Conservation (phyloP, 2,329 filamentous ascomycete species). For the Neurospora crassa region DNA sequence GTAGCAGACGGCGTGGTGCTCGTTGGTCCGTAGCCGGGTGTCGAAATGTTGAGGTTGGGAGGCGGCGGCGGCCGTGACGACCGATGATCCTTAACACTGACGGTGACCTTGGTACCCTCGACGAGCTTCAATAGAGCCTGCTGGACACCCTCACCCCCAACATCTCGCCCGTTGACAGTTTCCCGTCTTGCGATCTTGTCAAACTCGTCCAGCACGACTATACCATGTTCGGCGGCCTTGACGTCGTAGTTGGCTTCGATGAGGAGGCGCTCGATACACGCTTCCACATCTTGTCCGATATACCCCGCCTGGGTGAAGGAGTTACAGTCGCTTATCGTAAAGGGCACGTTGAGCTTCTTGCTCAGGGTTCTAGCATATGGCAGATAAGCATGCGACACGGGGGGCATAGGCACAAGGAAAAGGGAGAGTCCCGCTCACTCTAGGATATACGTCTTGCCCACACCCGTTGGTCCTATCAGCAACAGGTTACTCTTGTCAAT, state of each 20-base stretch:
- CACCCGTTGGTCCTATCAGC: slow-evolving; percentile 82
- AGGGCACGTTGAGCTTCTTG: slow-evolving; percentile 86
- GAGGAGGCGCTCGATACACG: slow-evolving; percentile 81
- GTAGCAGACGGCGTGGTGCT: slow-evolving; percentile 34
- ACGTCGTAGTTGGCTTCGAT: slow-evolving; percentile 87
- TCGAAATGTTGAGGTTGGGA: slow-evolving; percentile 31
- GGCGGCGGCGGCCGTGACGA: slow-evolving; percentile 38
- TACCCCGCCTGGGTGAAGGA: slow-evolving; percentile 95
- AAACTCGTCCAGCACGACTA: slow-evolving; percentile 92
- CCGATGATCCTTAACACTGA: slow-evolving; percentile 75
- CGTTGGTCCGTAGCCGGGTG: slow-evolving; percentile 40
- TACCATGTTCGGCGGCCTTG: slow-evolving; percentile 75
- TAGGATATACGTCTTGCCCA: slow-evolving; percentile 92
- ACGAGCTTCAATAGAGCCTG: slow-evolving; percentile 93
- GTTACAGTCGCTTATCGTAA: slow-evolving; percentile 92
- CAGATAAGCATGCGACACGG: not conserved
- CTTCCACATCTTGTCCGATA: slow-evolving; percentile 95
- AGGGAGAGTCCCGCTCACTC: slow-evolving; percentile 35
- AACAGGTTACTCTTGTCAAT: slow-evolving; percentile 95
- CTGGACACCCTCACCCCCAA: slow-evolving; percentile 92
- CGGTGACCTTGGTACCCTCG: slow-evolving; percentile 86
- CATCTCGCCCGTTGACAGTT: slow-evolving; percentile 81
- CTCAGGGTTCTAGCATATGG: slow-evolving; percentile 62
- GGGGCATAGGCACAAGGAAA: not conserved
- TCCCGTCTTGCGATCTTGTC: slow-evolving; percentile 93